phyloP scores from a whole-genome alignment of 495 filamentous ascomycete species.

The Chaetomium tenue region DNA sequence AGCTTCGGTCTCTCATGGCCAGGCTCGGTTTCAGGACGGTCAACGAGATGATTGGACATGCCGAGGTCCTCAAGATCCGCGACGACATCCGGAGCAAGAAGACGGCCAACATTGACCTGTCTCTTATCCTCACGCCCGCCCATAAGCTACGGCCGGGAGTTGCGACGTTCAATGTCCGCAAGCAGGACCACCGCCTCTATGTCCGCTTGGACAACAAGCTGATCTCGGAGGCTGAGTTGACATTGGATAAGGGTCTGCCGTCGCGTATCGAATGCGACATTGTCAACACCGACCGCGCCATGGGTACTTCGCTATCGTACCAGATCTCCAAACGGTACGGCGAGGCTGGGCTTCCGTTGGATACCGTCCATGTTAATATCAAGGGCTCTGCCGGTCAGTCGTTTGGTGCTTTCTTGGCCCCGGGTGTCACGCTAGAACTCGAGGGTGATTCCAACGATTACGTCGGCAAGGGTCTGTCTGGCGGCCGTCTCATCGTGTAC shows the following conservation, averaged over 20 bases:
- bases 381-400: constrained; percentile 98
- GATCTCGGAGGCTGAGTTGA: constrained; percentile 95
- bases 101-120: constrained; percentile 91
- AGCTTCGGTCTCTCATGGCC: constrained; percentile 98
- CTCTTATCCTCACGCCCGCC: constrained; percentile 91
- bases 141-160: constrained; percentile 96
- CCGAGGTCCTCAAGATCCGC: constrained; percentile 80
- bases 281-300: constrained; percentile 94
- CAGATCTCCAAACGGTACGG: constrained; percentile 93
- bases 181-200: constrained; percentile 94
- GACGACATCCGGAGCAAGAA: constrained; percentile 88
- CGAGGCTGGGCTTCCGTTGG: constrained; percentile 84
- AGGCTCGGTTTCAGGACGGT: constrained; percentile 91
- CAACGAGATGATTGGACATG: constrained; percentile 98
- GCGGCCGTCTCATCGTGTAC: constrained; percentile 94
- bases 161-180: constrained; percentile 97
- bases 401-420: constrained; percentile 93
- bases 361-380: constrained; percentile 96
- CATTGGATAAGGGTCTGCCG: constrained; percentile 92
- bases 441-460: constrained; percentile 99
- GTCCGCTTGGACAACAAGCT: constrained; percentile 97
- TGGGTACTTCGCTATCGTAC: constrained; percentile 95
- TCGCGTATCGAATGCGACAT: constrained; percentile 96
- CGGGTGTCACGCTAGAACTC: constrained; percentile 92
- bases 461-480: constrained; percentile 95